A percentile compares a stretch with the other conserved stretches of the same genome.
Evolutionary conservation across 140 eudicot genomes (phyloP).

Genomic region (Ambrosia hybrid): DNA sequence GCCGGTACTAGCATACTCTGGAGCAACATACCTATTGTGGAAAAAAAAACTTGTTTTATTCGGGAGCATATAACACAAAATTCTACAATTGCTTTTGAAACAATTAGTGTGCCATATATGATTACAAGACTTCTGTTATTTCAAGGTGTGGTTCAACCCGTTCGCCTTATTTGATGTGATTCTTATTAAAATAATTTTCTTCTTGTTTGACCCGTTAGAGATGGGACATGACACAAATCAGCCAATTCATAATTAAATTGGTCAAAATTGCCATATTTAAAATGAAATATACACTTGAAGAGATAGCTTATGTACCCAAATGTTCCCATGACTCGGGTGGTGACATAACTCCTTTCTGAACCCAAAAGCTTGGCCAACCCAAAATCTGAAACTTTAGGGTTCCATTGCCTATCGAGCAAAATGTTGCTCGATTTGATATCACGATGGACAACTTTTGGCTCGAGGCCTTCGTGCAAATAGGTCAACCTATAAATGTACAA

Average conservation of each 20-base stretch:
- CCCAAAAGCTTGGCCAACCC: conserved; percentile 94
- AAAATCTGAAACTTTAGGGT: conserved; percentile 85
- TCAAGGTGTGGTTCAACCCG: background rate
- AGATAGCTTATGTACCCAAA: conserved; percentile 62
- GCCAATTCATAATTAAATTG: background rate
- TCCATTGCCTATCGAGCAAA: conserved; percentile 82
- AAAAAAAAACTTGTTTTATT: background rate
- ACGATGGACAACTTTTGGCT: conserved; percentile 96
- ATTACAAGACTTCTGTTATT: background rate
- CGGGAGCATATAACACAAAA: background rate
- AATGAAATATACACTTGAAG: background rate
- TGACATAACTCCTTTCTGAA: conserved; percentile 77
- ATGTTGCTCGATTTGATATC: conserved; percentile 94
- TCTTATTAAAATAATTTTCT: too few species aligned
- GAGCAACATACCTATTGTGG: conserved; percentile 80
- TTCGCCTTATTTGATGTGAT: background rate
- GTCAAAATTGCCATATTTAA: conserved; percentile 2
- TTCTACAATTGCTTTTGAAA: background rate
- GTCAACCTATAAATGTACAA: conserved; percentile 60
- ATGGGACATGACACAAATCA: background rate
- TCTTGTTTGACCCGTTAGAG: background rate
- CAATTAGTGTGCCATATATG: background rate
- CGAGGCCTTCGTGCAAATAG: conserved; percentile 95
- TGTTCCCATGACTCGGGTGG: conserved; percentile 97
- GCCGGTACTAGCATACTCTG: conserved; percentile 94